Evolutionary conservation across 169 alveolate species (phyloP), one percentile per base, ranked within the genome.

Genomic region (Plasmodium vivax): DNA sequence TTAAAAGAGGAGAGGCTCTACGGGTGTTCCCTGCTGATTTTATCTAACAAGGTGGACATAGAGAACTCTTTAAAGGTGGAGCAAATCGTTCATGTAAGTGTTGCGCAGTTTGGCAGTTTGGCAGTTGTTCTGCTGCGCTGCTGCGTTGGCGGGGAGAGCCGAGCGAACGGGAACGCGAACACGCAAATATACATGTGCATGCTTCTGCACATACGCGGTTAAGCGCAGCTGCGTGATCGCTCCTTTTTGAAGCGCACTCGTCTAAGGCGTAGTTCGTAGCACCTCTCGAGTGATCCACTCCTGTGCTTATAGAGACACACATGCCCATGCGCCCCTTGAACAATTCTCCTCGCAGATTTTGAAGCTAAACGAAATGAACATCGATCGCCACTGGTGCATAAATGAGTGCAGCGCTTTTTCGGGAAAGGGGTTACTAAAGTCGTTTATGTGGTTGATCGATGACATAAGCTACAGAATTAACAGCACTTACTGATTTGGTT

Each of bases 361-460:
- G 87, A 97, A 97, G 84, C 83, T 98, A 87, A 98, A 98, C 54
- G 93, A 94, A 51, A 96, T 95, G 74, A 93, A 92, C 32, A 95
- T 95, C 72, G 94, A 97, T 34, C 97, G 99, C 83, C 99, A 98
- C 94, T 99, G 99, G 99, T 97, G 97, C 68, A 97, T 98, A 54
- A 96, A 96, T 72, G 97, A 99, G 30, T 98, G 99, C 92, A 96
- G 98, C 74, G 99, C 99, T 16, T 92, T 97, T 68, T 97, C 98
- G 56, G 99, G 99, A 34, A 97, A 98, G 34, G 99, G 99, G 16
- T 96, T 99, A 74, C 84, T 97, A 51, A 98, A 98, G 83, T 99
- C 99, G 54, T 96, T 99, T 51, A 97, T 97, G 85, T 99, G 99
- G 99, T 95, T 98, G 45, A 99, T 98, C 16, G 97, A 97, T 43